Percentiles rank a stretch among this genome's conserved stretches.
These are phyloP conservation scores for Spathaspora sp. DNA, from an alignment of 805 yeast species.

Conservation along the genomic window DNA sequence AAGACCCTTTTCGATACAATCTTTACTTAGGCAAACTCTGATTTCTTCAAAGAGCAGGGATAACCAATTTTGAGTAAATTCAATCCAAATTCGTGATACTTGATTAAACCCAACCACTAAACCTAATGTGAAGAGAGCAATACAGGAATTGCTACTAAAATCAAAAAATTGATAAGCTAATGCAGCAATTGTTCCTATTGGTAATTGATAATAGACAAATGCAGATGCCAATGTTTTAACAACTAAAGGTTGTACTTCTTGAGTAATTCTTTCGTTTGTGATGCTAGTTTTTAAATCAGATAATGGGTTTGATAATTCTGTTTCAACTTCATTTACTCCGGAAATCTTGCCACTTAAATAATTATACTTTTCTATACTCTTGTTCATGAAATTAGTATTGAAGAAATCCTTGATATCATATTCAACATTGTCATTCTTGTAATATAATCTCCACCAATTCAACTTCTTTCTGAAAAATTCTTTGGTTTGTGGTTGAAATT, in stretches of 20 bases:
- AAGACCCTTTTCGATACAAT: conserved; percentile 37
- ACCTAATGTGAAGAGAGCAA: conserved; percentile 34
- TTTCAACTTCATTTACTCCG: conserved; percentile 9
- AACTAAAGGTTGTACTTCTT: conserved; percentile 37
- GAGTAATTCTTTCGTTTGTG: conserved; percentile 22
- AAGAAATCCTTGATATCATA: conserved; percentile 39
- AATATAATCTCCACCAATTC: conserved; percentile 41
- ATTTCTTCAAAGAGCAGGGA: conserved; percentile 30
- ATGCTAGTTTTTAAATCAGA: conserved; percentile 24
- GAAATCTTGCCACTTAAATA: conserved; percentile 34
- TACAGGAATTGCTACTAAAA: conserved; percentile 25
- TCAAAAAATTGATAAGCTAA: conserved; percentile 32
- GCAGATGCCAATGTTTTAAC: conserved; percentile 24
- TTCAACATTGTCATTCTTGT: conserved; percentile 40
- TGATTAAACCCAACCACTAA: conserved; percentile 40
- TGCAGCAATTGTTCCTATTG: conserved; percentile 27
- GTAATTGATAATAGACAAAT: conserved; percentile 35
- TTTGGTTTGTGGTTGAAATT: conserved; percentile 28
- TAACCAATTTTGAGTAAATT: conserved; percentile 26
- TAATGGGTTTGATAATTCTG: conserved; percentile 25
- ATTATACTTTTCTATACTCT: conserved; percentile 36
- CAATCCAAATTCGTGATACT: conserved; percentile 35
- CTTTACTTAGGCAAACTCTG: conserved; percentile 27
- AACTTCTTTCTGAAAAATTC: conserved; percentile 26
- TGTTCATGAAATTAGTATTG: conserved; percentile 29